Conservation (phyloP, 768 basidiomycete species). For the Termitomyces sp. region DNA sequence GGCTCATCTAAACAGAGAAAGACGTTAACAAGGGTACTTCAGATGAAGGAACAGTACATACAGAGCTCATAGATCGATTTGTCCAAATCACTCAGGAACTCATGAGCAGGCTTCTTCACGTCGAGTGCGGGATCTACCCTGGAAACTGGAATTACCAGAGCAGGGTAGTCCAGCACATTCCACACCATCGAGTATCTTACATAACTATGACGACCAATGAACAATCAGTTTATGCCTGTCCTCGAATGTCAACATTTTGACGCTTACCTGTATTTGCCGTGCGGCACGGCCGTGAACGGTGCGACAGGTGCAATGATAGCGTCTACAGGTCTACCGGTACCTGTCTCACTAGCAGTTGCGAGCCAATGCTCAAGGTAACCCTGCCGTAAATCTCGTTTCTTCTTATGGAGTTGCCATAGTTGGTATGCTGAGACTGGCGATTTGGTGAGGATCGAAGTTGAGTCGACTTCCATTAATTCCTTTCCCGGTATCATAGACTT, state of each 20-base stretch:
- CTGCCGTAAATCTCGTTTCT: constrained; percentile 41
- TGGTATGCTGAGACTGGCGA: constrained; percentile 35
- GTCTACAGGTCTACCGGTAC: constrained; percentile 70
- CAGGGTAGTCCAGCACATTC: constrained; percentile 65
- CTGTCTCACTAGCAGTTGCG: constrained; percentile 40
- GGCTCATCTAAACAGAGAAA: constrained; percentile 39
- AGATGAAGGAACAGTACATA: constrained; percentile 8
- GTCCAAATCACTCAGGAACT: not conserved
- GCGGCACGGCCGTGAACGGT: constrained; percentile 55
- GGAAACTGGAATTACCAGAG: constrained; percentile 61
- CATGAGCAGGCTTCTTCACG: constrained; percentile 20
- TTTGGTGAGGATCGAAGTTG: not conserved
- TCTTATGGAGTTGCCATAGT: constrained; percentile 63
- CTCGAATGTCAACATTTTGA: not conserved
- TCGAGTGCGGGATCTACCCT: constrained; percentile 52
- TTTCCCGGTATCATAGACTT: constrained; percentile 35
- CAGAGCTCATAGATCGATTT: not conserved
- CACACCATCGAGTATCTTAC: constrained; percentile 55
- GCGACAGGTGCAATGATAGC: constrained; percentile 66
- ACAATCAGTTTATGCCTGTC: too few relatives aligned
- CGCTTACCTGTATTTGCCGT: constrained; percentile 49
- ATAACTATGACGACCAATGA: constrained; percentile 23
- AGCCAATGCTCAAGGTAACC: constrained; percentile 63
- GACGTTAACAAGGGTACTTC: not conserved
- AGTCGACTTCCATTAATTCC: not conserved